A percentile compares a stretch with the other conserved stretches of the same genome.
These are phyloP conservation scores for Globisporangium megalacanthum DNA, from an alignment of 352 stramenopile genomes.

Conservation along the genomic window DNA sequence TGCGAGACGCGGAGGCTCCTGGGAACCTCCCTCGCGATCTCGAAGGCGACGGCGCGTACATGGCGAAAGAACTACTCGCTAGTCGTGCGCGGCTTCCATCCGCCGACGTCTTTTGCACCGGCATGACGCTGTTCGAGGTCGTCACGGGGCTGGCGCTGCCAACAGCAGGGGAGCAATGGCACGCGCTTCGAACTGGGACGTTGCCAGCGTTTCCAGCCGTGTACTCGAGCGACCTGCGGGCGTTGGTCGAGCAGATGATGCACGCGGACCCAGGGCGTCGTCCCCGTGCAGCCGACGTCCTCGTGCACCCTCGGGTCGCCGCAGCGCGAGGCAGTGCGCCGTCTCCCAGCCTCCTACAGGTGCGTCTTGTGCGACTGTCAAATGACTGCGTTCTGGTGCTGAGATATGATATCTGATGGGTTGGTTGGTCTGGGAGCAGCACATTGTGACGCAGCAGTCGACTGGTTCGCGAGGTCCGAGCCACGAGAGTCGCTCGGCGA, in stretches of 20 bases:
- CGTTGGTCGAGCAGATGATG: conserved; percentile 30
- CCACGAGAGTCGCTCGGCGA: conserved; percentile 9
- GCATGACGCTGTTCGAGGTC: conserved; percentile 66
- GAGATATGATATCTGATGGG: not conserved
- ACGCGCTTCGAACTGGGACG: conserved; percentile 47
- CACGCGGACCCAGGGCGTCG: not conserved
- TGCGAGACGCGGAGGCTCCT: conserved; percentile 19
- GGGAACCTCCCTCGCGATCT: conserved; percentile 43
- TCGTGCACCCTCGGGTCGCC: not conserved
- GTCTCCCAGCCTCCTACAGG: not conserved
- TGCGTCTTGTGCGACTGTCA: not conserved
- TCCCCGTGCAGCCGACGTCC: conserved; percentile 4
- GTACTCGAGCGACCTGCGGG: conserved; percentile 40
- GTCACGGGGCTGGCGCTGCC: conserved; percentile 35
- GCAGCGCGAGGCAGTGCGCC: not conserved
- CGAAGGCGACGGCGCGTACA: conserved; percentile 93
- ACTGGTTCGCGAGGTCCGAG: conserved; percentile 1
- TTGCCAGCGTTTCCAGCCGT: conserved; percentile 34
- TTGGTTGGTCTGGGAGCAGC: not conserved
- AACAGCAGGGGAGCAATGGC: conserved; percentile 53
- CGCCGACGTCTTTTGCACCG: conserved; percentile 95
- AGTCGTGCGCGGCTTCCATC: conserved; percentile 52
- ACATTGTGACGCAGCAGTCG: conserved; percentile 4
- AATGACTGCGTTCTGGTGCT: not conserved
- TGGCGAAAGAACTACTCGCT: conserved; percentile 87